Conservation (phyloP, 768 basidiomycete species). For the Fibroporia radiculosa region DNA sequence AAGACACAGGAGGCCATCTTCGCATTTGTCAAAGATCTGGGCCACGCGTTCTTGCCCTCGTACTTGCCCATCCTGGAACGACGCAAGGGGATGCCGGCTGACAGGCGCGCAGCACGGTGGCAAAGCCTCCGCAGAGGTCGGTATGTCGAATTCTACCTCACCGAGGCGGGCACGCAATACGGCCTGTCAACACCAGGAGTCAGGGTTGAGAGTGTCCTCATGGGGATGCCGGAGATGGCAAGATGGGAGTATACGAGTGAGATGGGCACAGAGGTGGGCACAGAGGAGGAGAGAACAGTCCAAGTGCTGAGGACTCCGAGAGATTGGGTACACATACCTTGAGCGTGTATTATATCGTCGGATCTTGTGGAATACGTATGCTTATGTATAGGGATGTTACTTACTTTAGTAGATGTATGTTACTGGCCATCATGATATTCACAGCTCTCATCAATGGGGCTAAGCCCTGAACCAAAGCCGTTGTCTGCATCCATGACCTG, state of each 20-base stretch:
- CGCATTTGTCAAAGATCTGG: conserved; percentile 60
- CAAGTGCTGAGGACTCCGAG: conserved; percentile 40
- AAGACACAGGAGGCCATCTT: conserved; percentile 65
- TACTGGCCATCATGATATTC: too few species aligned
- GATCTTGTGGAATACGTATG: too few species aligned
- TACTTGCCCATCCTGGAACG: conserved; percentile 80
- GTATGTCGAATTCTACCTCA: conserved; percentile 80
- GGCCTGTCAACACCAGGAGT: conserved; percentile 53
- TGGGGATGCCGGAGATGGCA: conserved; percentile 57
- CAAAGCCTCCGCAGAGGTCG: conserved; percentile 86
- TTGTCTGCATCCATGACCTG: too few species aligned
- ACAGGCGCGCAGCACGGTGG: conserved; percentile 76
- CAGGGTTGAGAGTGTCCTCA: conserved; percentile 55
- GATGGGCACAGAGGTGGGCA: conserved; percentile 35
- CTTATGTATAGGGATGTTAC: too few species aligned
- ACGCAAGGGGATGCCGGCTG: conserved; percentile 46
- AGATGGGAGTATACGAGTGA: conserved; percentile 65
- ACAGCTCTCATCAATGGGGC: too few species aligned
- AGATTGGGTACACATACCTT: too few species aligned
- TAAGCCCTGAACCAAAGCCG: too few species aligned
- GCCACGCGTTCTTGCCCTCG: conserved; percentile 79
- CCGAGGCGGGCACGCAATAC: conserved; percentile 65
- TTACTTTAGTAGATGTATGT: too few species aligned
- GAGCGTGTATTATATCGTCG: too few species aligned
- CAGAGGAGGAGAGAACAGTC: conserved; percentile 42